These are phyloP conservation scores for Aspergillus aculeatinus DNA, from an alignment of 2,329 filamentous ascomycete genomes.

Conservation along the genomic window DNA sequence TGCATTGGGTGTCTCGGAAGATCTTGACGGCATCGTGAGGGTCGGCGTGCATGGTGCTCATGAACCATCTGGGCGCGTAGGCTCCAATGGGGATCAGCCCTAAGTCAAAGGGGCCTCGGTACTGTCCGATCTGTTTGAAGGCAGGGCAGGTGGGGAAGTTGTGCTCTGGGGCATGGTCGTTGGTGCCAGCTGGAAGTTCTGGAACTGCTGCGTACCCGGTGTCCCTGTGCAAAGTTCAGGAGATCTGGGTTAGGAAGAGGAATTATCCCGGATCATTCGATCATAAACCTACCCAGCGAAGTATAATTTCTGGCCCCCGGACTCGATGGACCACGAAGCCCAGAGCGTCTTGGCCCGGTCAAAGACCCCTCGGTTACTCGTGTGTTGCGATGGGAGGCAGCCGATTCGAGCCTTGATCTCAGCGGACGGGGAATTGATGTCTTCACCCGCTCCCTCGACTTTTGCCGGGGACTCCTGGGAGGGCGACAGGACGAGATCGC, in stretches of 20 bases:
- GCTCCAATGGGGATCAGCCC: conserved; percentile 92
- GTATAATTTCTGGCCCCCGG: conserved; percentile 74
- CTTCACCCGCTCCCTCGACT: conserved; percentile 28
- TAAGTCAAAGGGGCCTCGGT: conserved; percentile 83
- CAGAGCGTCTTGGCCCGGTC: conserved; percentile 79
- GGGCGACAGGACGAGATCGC: conserved; percentile 65
- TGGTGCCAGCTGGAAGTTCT: conserved; percentile 57
- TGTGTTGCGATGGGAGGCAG: conserved; percentile 83
- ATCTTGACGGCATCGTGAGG: conserved; percentile 88
- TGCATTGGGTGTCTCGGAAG: conserved; percentile 78
- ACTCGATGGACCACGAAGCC: conserved; percentile 79
- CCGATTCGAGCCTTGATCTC: conserved; percentile 70
- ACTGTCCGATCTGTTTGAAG: conserved; percentile 77
- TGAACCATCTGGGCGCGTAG: conserved; percentile 65
- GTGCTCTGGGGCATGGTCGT: conserved; percentile 71
- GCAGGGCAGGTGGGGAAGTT: conserved; percentile 74
- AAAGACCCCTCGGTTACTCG: conserved; percentile 64
- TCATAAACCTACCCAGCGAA: conserved; percentile 62
- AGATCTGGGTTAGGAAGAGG: conserved; percentile 9
- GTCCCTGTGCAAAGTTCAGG: conserved; percentile 57
- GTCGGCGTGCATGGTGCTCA: conserved; percentile 81
- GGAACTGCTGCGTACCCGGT: conserved; percentile 85
- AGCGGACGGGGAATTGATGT: conserved; percentile 20
- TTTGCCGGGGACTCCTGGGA: conserved; percentile 25
- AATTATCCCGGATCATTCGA: not conserved